phyloP scores from a whole-genome alignment of 2,329 filamentous ascomycete species.

The Fusarium dlaminii region DNA sequence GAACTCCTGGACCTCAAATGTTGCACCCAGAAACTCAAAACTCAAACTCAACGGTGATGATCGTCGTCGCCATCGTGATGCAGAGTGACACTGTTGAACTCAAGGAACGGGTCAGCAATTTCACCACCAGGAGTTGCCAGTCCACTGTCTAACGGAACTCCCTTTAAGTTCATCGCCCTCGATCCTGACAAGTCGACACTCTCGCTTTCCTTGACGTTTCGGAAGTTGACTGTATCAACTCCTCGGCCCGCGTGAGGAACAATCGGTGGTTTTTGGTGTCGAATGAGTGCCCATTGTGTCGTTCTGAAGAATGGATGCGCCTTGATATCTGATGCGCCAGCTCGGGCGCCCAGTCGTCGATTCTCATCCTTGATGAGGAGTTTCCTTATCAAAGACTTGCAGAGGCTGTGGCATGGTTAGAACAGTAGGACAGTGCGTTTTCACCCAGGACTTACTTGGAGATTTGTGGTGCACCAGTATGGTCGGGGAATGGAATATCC shows the following conservation, averaged over 20 bases:
- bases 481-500: slow-evolving; percentile 95
- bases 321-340: slow-evolving; percentile 97
- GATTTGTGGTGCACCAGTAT: slow-evolving; percentile 82
- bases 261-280: slow-evolving; percentile 98
- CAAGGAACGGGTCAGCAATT: slow-evolving; percentile 89
- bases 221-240: slow-evolving; percentile 95
- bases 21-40: not conserved
- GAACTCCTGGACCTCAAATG: slow-evolving; percentile 2
- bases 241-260: slow-evolving; percentile 90
- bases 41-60: slow-evolving; percentile 16
- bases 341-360: slow-evolving; percentile 88
- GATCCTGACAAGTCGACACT: slow-evolving; percentile 85
- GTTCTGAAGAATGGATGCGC: slow-evolving; percentile 94
- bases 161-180: slow-evolving; percentile 67
- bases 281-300: slow-evolving; percentile 95
- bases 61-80: slow-evolving; percentile 93
- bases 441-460: slow-evolving; percentile 76
- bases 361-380: slow-evolving; percentile 98
- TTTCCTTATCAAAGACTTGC: slow-evolving; percentile 96
- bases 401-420: slow-evolving; percentile 69
- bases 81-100: slow-evolving; percentile 97
- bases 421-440: not conserved
- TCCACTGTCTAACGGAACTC: slow-evolving; percentile 86
- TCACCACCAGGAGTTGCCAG: slow-evolving; percentile 87
- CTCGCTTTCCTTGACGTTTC: slow-evolving; percentile 96